Evolutionary conservation across 2,329 filamentous ascomycete genomes (phyloP), one percentile per base, ranked within the genome.

Genomic region (Aureobasidium sp.): DNA sequence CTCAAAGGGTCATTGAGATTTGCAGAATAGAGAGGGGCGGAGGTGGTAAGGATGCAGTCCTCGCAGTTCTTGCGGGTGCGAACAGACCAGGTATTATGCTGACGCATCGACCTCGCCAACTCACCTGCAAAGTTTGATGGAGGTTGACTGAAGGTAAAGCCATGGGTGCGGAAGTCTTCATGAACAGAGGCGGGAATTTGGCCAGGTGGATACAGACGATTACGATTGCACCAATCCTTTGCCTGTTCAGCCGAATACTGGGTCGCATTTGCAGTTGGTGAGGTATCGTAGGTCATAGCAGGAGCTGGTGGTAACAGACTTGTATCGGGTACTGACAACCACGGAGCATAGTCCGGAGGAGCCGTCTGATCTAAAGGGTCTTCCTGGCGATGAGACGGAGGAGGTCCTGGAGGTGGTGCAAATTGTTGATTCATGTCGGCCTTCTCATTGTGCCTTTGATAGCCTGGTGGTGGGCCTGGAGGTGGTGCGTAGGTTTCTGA

Each of bases 221-320:
- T 82, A 17, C 77, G 72, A 5, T 70, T 66, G 69, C 87, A 89
- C 88, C 88, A 93, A 17, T 73, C 72, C 70, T 86, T 82, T 59
- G 86, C 89, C 2, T 82, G 82, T 27, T 84, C 81, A 64, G 87
- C 84, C 64, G 89, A 83, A 55, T 80, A 78, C 66, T 82, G 80
- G 2, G 82, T 82, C 1, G 89, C 86, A 72, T 93, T 93, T 70
- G 84, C 86, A 2, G 86, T 81, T 0, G 85, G 84, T 13, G 87
- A 90, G 36, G 73, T 76, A 64, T 89, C 84, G 69, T 85, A 84
- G 53, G 83, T 83, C 60, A 90, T 81, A 34, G 82, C 82, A 0
- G 89, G 89, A 0, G 89, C 89, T 0, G 88, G 88, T 1, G 88
- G 88, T 47, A 92, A 83, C 10, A 89, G 79, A 0, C 87, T 79